These are phyloP conservation scores for Vanilla planifolia DNA, from an alignment of 106 monocot genomes.

Conservation along the genomic window DNA sequence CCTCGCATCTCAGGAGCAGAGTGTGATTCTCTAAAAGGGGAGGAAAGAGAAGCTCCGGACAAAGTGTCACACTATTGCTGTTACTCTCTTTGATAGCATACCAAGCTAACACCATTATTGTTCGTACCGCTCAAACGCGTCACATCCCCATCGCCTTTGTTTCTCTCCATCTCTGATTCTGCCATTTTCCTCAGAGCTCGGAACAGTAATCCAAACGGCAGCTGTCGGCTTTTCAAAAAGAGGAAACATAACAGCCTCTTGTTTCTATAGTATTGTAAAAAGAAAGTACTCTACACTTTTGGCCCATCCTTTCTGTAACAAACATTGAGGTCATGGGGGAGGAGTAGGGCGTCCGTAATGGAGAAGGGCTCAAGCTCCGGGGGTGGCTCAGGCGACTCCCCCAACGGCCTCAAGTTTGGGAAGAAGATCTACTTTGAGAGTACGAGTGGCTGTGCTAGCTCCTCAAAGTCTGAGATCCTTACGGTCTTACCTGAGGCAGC, in stretches of 20 bases:
- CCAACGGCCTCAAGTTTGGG: slow-evolving; percentile 10
- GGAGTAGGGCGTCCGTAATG: slow-evolving; percentile 2
- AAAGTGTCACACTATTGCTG: too few species aligned
- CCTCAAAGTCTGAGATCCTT: neutral
- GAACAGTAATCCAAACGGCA: neutral
- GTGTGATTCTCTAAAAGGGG: too few species aligned
- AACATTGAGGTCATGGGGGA: neutral
- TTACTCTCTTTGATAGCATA: too few species aligned
- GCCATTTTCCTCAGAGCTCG: slow-evolving; percentile 1
- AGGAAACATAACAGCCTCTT: neutral
- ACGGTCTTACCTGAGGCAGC: slow-evolving; percentile 6
- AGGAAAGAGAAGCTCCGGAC: too few species aligned
- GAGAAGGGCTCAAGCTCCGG: slow-evolving; percentile 12
- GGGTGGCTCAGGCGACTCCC: slow-evolving; percentile 6
- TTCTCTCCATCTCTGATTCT: neutral
- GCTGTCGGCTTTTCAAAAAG: neutral
- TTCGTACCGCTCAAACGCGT: neutral
- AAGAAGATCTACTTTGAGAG: slow-evolving; percentile 8
- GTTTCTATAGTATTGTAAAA: neutral
- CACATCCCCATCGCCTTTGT: neutral
- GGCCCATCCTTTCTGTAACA: neutral
- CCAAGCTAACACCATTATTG: too few species aligned
- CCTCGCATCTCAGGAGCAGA: too few species aligned
- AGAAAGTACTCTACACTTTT: neutral
- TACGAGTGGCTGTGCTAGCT: neutral